phyloP scores from a whole-genome alignment of 306 rosid species.

The Bauhinia variegata region DNA sequence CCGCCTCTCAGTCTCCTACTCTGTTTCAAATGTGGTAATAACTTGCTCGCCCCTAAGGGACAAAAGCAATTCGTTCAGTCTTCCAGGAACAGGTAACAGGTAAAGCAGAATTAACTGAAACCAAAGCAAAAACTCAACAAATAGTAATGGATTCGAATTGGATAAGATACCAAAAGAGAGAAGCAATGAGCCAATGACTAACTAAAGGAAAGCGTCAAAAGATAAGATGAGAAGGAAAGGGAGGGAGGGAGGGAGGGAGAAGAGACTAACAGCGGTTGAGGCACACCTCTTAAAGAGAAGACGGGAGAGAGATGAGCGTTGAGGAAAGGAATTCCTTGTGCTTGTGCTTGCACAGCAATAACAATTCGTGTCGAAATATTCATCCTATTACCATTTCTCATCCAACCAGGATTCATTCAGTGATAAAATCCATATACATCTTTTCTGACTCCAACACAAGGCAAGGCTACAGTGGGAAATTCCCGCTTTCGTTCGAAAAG shows the following conservation, averaged over 20 bases:
- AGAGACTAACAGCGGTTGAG: conserved; percentile 17
- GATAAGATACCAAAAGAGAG: no score
- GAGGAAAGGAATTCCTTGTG: not conserved
- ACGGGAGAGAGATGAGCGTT: not conserved
- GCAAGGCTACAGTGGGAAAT: no score
- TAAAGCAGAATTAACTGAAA: not conserved
- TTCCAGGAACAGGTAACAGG: not conserved
- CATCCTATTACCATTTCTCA: conserved; percentile 13
- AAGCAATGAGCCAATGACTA: no score
- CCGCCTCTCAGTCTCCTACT: conserved; percentile 33
- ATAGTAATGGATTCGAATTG: no score
- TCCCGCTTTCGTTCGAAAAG: no score
- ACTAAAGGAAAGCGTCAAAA: not conserved
- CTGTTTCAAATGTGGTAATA: conserved; percentile 29
- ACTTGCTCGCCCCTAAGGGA: conserved; percentile 46
- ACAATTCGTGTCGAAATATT: conserved; percentile 32
- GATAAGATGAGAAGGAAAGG: not conserved
- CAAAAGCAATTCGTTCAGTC: not conserved
- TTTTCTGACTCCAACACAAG: no score
- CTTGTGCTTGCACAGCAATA: conserved; percentile 31
- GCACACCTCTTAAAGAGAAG: conserved; percentile 41
- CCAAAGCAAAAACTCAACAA: not conserved
- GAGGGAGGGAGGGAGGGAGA: not conserved
- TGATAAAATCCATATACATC: no score
- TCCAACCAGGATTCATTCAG: no score